Evolutionary conservation across 2,329 filamentous ascomycete genomes (phyloP), one percentile per base, ranked within the genome.

Genomic region (Calonectria multiphialidica): DNA sequence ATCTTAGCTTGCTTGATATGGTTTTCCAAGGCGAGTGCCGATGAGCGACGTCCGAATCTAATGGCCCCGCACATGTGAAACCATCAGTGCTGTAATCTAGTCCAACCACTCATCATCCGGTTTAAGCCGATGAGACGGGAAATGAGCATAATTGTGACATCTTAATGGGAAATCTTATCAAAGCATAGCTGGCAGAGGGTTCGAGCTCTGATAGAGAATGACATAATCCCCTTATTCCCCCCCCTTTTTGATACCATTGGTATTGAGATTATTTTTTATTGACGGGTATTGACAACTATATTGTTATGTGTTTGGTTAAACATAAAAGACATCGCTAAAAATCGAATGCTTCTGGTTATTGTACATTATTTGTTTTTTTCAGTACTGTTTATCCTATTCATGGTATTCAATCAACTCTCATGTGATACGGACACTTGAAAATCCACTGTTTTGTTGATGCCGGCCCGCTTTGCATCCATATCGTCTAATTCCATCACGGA

Each of bases 401-500:
- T 44, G 3, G 8, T 8, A 25, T 13, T 13, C 30, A 45, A 47
- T 50, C 15, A 33, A 3, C 12, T 57, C 59, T 55, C 55, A 40
- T 47, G 66, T 23, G 57, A 23, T 13, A 67, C 70, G 25, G 55
- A 64, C 0, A 70, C 70, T 47, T 72, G 50, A 16, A 72, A 66
- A 25, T 72, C 61, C 13, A 79, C 77, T 1, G 77, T 79, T 12
- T 79, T 79, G 53, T 67, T 79, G 9, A 79, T 79, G 9, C 77
- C 77, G 3, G 71, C 65, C 23, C 76, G 72, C 8, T 75, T 77
- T 1, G 68, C 49, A 12, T 79, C 73, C 71, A 79, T 76, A 1
- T 78, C 76, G 5, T 79, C 77, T 65, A 79, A 40, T 16, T 77
- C 76, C n/a, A 79, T 75, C 21, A 79, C 75, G 0, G 77, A 77